Conservation (phyloP, 306 rosid genomes). For the Corylus americana region DNA sequence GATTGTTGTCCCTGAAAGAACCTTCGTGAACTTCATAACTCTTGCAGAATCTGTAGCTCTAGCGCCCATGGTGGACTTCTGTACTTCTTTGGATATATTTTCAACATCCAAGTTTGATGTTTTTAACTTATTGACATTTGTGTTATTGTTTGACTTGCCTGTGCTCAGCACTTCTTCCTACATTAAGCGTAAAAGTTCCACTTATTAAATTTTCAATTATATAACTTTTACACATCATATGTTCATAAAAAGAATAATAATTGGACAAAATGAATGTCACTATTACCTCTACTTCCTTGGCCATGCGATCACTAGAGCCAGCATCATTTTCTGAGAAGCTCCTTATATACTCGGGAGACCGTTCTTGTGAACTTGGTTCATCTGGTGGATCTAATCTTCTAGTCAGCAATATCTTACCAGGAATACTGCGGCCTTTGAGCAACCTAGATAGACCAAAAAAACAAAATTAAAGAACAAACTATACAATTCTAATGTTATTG, state of each 20-base stretch:
- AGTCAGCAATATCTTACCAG: slow-evolving; percentile 82
- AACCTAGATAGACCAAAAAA: slow-evolving; percentile 49
- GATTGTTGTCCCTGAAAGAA: slow-evolving; percentile 75
- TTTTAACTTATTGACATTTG: slow-evolving; percentile 50
- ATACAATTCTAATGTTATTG: not conserved
- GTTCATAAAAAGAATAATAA: not conserved
- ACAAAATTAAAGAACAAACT: not conserved
- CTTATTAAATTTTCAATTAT: not conserved
- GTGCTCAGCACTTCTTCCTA: slow-evolving; percentile 63
- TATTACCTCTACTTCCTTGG: slow-evolving; percentile 57
- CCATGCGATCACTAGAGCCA: slow-evolving; percentile 56
- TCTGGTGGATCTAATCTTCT: slow-evolving; percentile 54
- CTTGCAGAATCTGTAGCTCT: slow-evolving; percentile 96
- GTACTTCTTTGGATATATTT: slow-evolving; percentile 48
- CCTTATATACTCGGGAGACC: slow-evolving; percentile 52
- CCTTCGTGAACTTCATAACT: slow-evolving; percentile 76
- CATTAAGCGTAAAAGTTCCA: slow-evolving; percentile 29
- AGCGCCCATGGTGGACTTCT: slow-evolving; percentile 60
- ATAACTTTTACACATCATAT: not conserved
- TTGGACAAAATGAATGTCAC: slow-evolving; percentile 7
- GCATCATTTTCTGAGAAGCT: slow-evolving; percentile 60
- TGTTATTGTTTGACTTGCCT: slow-evolving; percentile 38
- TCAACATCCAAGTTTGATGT: slow-evolving; percentile 42
- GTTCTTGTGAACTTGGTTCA: slow-evolving; percentile 39
- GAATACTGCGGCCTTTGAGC: slow-evolving; percentile 91